These are phyloP conservation scores for Sutorius eximius DNA, from an alignment of 1,284 basidiomycete genomes.

Conservation along the genomic window DNA sequence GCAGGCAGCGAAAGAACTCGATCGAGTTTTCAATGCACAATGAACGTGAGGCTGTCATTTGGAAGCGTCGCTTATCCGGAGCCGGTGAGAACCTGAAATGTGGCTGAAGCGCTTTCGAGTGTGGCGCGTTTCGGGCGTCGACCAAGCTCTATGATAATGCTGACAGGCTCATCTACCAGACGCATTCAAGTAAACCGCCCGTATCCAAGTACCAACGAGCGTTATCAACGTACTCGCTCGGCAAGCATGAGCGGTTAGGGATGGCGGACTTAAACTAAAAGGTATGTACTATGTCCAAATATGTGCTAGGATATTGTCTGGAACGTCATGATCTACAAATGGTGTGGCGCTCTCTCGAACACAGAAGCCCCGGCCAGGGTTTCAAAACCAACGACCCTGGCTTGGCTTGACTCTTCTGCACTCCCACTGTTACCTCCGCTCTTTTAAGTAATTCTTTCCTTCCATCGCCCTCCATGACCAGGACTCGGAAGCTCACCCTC, in stretches of 20 bases:
- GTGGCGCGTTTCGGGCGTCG: background rate
- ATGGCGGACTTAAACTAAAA: background rate
- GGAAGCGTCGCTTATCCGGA: background rate
- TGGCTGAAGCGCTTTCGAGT: background rate
- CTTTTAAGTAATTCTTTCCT: slow-evolving; percentile 1
- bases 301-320: background rate
- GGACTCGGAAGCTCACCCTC: slow-evolving; percentile 30
- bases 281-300: background rate
- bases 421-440: slow-evolving; percentile 7
- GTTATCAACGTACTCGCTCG: background rate
- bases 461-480: slow-evolving; percentile 25
- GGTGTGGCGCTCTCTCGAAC: background rate
- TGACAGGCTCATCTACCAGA: too few species aligned
- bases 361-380: background rate
- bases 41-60: too few species aligned
- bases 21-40: too few species aligned
- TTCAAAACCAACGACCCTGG: slow-evolving; percentile 20
- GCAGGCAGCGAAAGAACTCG: too few species aligned
- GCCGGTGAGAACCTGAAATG: background rate
- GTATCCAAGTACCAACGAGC: background rate
- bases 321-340: slow-evolving; percentile 19
- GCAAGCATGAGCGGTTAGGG: background rate
- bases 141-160: background rate
- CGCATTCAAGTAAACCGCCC: background rate
- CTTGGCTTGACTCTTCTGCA: slow-evolving; percentile 4